phyloP scores from a whole-genome alignment of 2,329 filamentous ascomycete genomes.

The Aspergillus persii region DNA sequence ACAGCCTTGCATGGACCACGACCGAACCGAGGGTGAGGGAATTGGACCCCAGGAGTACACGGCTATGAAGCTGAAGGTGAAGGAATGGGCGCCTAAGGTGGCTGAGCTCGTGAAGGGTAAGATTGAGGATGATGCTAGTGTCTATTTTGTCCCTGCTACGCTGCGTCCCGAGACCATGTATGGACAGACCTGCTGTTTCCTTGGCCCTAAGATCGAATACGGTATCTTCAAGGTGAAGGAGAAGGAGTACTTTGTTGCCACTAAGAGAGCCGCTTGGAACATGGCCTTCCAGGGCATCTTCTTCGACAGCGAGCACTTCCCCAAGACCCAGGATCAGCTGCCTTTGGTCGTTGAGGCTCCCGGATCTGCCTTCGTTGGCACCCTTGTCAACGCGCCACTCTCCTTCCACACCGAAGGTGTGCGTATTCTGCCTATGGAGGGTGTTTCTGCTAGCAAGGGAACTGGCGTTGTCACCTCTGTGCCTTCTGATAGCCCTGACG shows the following conservation, averaged over 20 bases:
- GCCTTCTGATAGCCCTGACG: slow-evolving; percentile 92
- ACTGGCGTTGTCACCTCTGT: slow-evolving; percentile 96
- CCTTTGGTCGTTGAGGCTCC: slow-evolving; percentile 71
- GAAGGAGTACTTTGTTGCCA: slow-evolving; percentile 80
- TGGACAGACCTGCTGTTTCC: slow-evolving; percentile 93
- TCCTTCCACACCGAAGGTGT: slow-evolving; percentile 81
- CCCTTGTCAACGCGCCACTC: slow-evolving; percentile 84
- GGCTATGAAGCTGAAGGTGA: slow-evolving; percentile 83
- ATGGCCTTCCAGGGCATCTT: slow-evolving; percentile 95
- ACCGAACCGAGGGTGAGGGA: slow-evolving; percentile 76
- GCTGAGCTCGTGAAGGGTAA: slow-evolving; percentile 71
- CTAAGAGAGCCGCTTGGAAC: slow-evolving; percentile 80
- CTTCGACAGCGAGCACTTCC: slow-evolving; percentile 50
- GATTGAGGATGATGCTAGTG: slow-evolving; percentile 72
- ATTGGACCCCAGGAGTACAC: slow-evolving; percentile 89
- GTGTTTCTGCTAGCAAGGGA: slow-evolving; percentile 86
- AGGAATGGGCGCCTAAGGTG: slow-evolving; percentile 81
- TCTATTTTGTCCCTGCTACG: slow-evolving; percentile 90
- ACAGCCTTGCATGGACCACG: slow-evolving; percentile 85
- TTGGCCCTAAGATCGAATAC: slow-evolving; percentile 85
- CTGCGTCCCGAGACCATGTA: slow-evolving; percentile 98
- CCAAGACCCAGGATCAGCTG: slow-evolving; percentile 65
- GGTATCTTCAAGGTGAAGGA: slow-evolving; percentile 78
- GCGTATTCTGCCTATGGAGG: slow-evolving; percentile 91
- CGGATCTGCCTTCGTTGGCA: slow-evolving; percentile 80